Evolutionary conservation across 495 filamentous ascomycete species (phyloP).

Genomic region (Podospora australis): DNA sequence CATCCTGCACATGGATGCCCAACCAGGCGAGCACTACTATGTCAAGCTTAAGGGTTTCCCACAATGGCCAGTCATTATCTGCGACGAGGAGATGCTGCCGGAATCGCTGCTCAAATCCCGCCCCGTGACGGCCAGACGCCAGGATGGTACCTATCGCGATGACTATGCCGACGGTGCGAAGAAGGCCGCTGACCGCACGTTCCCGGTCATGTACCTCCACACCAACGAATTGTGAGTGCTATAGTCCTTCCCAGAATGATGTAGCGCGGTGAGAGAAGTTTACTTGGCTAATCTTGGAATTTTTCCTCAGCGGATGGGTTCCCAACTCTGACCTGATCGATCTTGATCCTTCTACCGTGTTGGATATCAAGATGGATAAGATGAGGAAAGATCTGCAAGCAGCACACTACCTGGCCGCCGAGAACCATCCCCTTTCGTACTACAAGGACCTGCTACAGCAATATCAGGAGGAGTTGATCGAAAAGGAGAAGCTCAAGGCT

Average conservation of each 20-base stretch:
- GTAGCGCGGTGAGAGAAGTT: too few species aligned
- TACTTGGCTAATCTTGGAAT: too few species aligned
- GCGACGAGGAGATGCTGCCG: constrained; percentile 87
- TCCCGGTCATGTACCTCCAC: constrained; percentile 86
- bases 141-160: constrained; percentile 75
- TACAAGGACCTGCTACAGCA: constrained; percentile 71
- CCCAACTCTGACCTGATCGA: constrained; percentile 70
- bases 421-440: constrained; percentile 61
- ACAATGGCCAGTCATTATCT: constrained; percentile 84
- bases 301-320: constrained; percentile 72
- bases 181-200: constrained; percentile 73
- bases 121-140: constrained; percentile 71
- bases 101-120: constrained; percentile 59
- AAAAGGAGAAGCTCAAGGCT: constrained; percentile 53
- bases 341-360: constrained; percentile 62
- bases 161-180: constrained; percentile 79
- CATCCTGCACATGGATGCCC: constrained; percentile 64
- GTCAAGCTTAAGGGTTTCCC: constrained; percentile 85
- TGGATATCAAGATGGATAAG: constrained; percentile 55
- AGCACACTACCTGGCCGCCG: constrained; percentile 66
- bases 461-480: constrained; percentile 55
- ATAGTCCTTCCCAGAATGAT: too few species aligned
- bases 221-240: constrained; percentile 90
- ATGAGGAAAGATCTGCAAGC: constrained; percentile 68
- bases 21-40: constrained; percentile 81